Evolutionary conservation across 1,284 basidiomycete species (phyloP).

Genomic region (Schizopora paradoxa): DNA sequence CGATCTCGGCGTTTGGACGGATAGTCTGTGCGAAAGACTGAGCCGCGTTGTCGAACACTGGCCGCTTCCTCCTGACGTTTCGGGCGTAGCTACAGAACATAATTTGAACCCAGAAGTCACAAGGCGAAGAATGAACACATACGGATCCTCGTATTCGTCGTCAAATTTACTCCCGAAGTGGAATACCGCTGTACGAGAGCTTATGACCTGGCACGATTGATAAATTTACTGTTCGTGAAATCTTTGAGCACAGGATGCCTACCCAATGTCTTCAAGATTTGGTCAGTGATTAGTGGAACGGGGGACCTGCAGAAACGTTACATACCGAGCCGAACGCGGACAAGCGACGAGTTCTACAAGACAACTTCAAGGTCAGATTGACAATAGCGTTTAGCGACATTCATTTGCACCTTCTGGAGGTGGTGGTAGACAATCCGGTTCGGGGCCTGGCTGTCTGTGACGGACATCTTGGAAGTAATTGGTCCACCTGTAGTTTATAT

Average conservation of each 20-base stretch:
- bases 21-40: constrained; percentile 49
- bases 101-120: constrained; percentile 1
- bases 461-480: constrained; percentile 59
- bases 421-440: constrained; percentile 56
- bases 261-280: constrained; percentile 54
- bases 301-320: constrained; percentile 1
- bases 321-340: constrained; percentile 56
- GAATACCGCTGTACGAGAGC: constrained; percentile 55
- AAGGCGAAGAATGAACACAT: constrained; percentile 25
- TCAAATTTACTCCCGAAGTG: constrained; percentile 53
- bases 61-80: constrained; percentile 48
- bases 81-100: constrained; percentile 42
- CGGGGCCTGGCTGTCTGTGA: constrained; percentile 54
- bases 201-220: constrained; percentile 42
- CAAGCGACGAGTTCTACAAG: constrained; percentile 64
- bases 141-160: constrained; percentile 60
- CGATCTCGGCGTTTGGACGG: constrained; percentile 43
- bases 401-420: constrained; percentile 47
- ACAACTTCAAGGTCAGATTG: constrained; percentile 1
- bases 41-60: constrained; percentile 43
- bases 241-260: constrained; percentile 15
- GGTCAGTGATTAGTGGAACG: constrained; percentile 14
- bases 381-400: not conserved
- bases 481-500: constrained; percentile 43
- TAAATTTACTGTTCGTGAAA: constrained; percentile 12